Base-by-base conservation (phyloP, 352 stramenopile genomes). In the Phytophthora hibernalis region DNA sequence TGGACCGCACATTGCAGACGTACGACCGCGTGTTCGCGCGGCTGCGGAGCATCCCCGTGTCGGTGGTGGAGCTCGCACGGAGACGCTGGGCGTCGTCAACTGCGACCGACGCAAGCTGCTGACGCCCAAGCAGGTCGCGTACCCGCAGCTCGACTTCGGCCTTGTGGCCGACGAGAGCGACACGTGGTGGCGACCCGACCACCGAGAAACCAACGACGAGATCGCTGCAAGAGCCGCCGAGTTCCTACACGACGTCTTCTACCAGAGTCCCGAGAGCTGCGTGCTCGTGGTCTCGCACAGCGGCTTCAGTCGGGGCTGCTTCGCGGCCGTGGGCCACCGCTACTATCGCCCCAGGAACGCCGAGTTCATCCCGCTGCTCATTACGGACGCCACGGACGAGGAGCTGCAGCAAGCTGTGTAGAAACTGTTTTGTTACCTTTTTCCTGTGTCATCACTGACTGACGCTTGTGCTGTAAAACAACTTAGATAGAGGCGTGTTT, bases 341-440 rank as follows among this genome's bases (percentile, higher is more conserved):
- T 87, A 88, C 74, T 92, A 87, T 54, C 80, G 83, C 21, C 83
- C 83, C 12, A 61, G 70, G 10, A 92, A 92, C 52, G 82, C 78
- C 49, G 83, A 92, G 44, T 84, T 89, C 33, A 79, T 92, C 26
- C 83, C 83, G 16, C 64, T 90, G 42, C 51, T 92, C 42, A 70
- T 92, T 26, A 83, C 74, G 20, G 61, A 76, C 38, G 60, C 60
- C n/a, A 62, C 56, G 0, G 70, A 72, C 4, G 66, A 72, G 22
- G 70, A 72, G 24, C 53, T 76, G 63, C 47, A 54, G 16, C n/a
- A 43, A 49, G 49, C 61, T 5, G 44, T 24, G 44, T 64, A 57
- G 21, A n/a, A 33, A 44, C 37, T 42, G 56, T 12, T 58, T 44
- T 59, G 16, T 43, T 31, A n/a, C 33, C 20, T 49, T 47, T 18